phyloP scores from a whole-genome alignment of 2,329 filamentous ascomycete species.

The Diaporthe citri region DNA sequence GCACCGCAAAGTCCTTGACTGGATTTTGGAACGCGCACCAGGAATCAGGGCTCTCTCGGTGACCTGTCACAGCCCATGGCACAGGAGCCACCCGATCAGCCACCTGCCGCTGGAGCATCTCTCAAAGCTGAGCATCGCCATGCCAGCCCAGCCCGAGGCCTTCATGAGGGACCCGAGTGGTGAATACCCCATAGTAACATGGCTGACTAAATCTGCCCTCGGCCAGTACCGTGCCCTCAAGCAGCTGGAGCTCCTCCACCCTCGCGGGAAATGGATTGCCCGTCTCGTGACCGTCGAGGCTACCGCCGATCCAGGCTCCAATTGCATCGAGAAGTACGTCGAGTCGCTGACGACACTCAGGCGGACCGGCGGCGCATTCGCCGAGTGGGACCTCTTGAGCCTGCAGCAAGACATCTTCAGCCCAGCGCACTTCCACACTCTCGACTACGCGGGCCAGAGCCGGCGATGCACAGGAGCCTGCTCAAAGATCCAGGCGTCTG shows the following conservation, averaged over 20 bases:
- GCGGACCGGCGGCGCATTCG: not conserved
- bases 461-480: not conserved
- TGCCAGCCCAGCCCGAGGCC: not conserved
- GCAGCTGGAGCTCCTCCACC: constrained; percentile 4
- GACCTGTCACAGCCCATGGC: not conserved
- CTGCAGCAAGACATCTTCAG: not conserved
- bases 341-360: not conserved
- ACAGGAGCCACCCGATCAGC: not conserved
- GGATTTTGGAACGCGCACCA: not conserved
- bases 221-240: not conserved
- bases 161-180: not conserved
- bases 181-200: not conserved
- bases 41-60: not conserved
- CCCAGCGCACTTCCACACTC: not conserved
- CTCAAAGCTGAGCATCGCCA: constrained; percentile 1
- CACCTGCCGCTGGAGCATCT: not conserved
- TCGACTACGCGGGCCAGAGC: not conserved
- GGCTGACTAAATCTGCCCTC: not conserved
- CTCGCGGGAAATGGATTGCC: not conserved
- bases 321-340: not conserved
- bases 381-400: constrained; percentile 16
- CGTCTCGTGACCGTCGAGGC: not conserved
- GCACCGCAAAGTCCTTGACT: not conserved
- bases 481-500: not conserved
- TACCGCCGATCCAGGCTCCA: not conserved